Evolutionary conservation across 306 rosid genomes (phyloP).

Genomic region (Dalbergia cochinchinensis): DNA sequence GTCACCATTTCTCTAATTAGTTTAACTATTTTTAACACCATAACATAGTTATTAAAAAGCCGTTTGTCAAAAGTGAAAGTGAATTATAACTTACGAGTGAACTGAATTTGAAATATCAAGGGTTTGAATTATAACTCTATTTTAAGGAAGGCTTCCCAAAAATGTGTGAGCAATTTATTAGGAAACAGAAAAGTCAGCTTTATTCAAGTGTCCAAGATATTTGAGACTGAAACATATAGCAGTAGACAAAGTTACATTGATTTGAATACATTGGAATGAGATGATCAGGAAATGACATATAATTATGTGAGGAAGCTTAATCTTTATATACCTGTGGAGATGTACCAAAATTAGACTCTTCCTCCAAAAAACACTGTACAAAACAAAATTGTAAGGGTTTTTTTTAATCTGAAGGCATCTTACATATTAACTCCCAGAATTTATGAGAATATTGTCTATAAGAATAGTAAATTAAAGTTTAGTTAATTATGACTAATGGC

Average conservation of each 20-base stretch:
- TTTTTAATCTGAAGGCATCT: neutral
- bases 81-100: no score
- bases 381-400: neutral
- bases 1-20: neutral
- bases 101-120: no score
- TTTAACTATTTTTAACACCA: no score
- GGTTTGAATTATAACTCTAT: no score
- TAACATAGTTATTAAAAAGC: no score
- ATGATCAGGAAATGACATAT: neutral
- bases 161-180: no score
- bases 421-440: conserved; percentile 8
- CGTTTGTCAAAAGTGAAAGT: no score
- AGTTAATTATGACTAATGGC: neutral
- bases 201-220: neutral
- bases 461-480: neutral
- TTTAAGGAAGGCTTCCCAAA: no score
- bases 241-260: neutral
- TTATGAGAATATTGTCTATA: neutral
- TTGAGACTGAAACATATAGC: neutral
- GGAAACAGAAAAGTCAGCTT: no score
- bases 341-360: conserved; percentile 40
- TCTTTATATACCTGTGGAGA: conserved; percentile 49
- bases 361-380: conserved; percentile 56
- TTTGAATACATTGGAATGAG: neutral
- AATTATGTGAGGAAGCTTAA: neutral